Percentiles rank a stretch among this genome's conserved stretches.
These are phyloP conservation scores for Metschnikowia borealis DNA, from an alignment of 805 yeast species.

Conservation along the genomic window DNA sequence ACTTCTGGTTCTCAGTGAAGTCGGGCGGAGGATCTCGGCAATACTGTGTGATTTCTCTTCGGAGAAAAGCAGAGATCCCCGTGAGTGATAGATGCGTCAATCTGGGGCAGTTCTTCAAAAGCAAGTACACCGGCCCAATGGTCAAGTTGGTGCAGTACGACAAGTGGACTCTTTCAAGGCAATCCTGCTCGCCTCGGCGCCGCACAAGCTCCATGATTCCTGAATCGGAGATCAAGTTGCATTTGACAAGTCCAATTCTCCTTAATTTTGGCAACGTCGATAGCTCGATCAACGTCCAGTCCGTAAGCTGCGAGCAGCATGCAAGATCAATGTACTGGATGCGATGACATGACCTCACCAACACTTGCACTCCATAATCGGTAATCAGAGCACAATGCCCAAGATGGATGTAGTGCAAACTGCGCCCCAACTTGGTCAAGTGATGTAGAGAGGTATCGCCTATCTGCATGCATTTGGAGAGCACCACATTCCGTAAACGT, in stretches of 20 bases:
- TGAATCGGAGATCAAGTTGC: slow-evolving; percentile 79
- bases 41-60: slow-evolving; percentile 77
- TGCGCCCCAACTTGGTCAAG: slow-evolving; percentile 69
- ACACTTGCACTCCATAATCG: slow-evolving; percentile 74
- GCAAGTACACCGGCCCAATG: slow-evolving; percentile 67
- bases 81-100: slow-evolving; percentile 89
- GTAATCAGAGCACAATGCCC: slow-evolving; percentile 93
- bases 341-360: slow-evolving; percentile 75
- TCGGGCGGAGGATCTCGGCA: slow-evolving; percentile 93
- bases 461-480: slow-evolving; percentile 83
- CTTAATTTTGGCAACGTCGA: slow-evolving; percentile 74
- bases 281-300: slow-evolving; percentile 72
- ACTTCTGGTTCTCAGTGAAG: slow-evolving; percentile 80
- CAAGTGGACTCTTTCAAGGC: slow-evolving; percentile 87
- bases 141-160: slow-evolving; percentile 84
- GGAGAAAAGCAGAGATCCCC: slow-evolving; percentile 84
- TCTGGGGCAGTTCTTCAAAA: slow-evolving; percentile 77
- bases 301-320: slow-evolving; percentile 86
- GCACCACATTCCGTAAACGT: slow-evolving; percentile 76
- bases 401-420: slow-evolving; percentile 82
- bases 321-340: slow-evolving; percentile 93
- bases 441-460: slow-evolving; percentile 77
- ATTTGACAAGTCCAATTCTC: slow-evolving; percentile 91
- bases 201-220: slow-evolving; percentile 70
- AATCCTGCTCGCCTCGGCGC: slow-evolving; percentile 67